These are phyloP conservation scores for Tetrapyrgos nigripes DNA, from an alignment of 1,284 basidiomycete species.

Conservation along the genomic window DNA sequence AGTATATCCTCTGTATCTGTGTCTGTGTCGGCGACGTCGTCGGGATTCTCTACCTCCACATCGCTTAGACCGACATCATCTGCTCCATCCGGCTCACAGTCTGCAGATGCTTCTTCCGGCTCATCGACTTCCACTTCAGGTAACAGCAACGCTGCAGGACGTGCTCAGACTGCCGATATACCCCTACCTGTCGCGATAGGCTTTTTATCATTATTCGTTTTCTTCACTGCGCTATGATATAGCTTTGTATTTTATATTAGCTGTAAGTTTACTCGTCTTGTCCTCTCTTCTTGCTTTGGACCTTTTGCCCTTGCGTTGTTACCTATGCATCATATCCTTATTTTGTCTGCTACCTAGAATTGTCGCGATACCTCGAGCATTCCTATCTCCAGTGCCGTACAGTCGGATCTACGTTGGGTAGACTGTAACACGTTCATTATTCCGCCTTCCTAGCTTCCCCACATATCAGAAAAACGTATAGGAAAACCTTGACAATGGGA, in stretches of 20 bases:
- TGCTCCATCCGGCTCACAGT: conserved; percentile 4
- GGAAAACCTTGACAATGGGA: too few relatives aligned
- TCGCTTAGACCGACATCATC: neutral
- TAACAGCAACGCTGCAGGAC: neutral
- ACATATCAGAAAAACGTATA: too few relatives aligned
- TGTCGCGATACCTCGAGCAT: too few relatives aligned
- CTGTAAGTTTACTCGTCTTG: neutral
- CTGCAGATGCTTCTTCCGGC: neutral
- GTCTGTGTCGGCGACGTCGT: conserved; percentile 2
- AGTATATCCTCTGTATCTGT: conserved; percentile 15
- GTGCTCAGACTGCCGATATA: neutral
- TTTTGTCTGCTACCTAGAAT: too few relatives aligned
- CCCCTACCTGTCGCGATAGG: neutral
- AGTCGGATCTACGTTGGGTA: too few relatives aligned
- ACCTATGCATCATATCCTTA: too few relatives aligned
- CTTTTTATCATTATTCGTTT: neutral
- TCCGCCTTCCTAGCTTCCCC: too few relatives aligned
- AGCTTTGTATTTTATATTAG: neutral
- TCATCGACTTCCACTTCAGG: neutral
- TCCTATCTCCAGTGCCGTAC: too few relatives aligned
- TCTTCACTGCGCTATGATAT: neutral
- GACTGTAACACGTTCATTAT: too few relatives aligned
- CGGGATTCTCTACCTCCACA: conserved; percentile 6
- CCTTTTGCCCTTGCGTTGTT: neutral
- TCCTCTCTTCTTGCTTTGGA: too few relatives aligned